Base-by-base conservation (phyloP, 2,329 filamentous ascomycete genomes). In the Pseudofabraea citricarpa region DNA sequence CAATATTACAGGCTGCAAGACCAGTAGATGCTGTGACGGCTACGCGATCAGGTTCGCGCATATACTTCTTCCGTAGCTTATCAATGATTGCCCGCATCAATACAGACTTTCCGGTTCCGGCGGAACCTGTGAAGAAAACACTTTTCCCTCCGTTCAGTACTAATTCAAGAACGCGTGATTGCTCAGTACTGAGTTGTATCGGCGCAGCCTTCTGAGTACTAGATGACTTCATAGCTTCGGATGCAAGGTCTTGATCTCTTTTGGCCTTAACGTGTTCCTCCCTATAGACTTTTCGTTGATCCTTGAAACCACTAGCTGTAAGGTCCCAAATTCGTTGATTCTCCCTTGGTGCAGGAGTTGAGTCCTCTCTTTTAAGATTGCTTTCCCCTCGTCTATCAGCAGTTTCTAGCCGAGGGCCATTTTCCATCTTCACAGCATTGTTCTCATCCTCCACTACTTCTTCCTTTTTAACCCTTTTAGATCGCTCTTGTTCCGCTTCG, bases 81-180 rank as follows among this genome's bases (percentile, higher is more conserved):
- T 77, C 70, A 55, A 98, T 97, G 48, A 97, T 95, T 52, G 94
- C 83, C 51, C 90, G 80, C 76, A 98, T 89, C 45, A 98, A 68
- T 4, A 98, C 91, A 1, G 93, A 98, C 71, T 98, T 98, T 64
- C 93, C 93, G 4, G 93, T 96, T 73, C 85, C 90, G 45, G 93
- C 93, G 46, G 93, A 95, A 55, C 93, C 93, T 1, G 93, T 98
- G 64, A 98, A 98, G 70, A 98, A 98, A 2, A 96, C 90, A 56
- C 91, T 97, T 63, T 90, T 85, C 46, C 78, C 78, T 50, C 87
- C 71, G 18, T 93, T 78, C 6, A 89, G 77, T 8, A 98, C 91
- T 16, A 96, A 71, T 36, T 89, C 81, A 45, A 94, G 71, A 9
- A 98, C 89, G 46, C 87, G 81, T 47, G 80, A 77, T 65, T 98